Evolutionary conservation across 179 eudicot species (phyloP).

Genomic region (Beta corolliflora): DNA sequence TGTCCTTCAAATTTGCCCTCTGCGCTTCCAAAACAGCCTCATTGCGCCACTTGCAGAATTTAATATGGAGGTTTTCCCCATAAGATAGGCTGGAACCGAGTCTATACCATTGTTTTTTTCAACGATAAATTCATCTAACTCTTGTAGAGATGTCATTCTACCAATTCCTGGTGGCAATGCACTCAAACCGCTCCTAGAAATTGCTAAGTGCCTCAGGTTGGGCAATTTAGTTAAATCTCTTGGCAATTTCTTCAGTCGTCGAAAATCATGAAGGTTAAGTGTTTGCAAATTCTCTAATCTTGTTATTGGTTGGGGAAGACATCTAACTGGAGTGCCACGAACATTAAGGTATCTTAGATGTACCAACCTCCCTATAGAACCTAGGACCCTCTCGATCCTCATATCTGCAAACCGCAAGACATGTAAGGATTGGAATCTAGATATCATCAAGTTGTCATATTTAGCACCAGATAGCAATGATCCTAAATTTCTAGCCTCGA

Average conservation of each 20-base stretch:
- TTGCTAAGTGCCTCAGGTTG: constrained; percentile 17
- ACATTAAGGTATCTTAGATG: constrained; percentile 33
- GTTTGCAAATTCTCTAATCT: constrained; percentile 21
- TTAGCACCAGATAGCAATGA: neutral
- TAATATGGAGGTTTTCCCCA: neutral
- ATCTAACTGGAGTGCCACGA: neutral
- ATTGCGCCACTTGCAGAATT: neutral
- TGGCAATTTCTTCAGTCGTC: constrained; percentile 9
- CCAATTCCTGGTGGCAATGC: constrained; percentile 19
- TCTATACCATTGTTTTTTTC: constrained; percentile 13
- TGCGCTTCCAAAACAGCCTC: neutral
- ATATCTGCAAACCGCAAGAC: neutral
- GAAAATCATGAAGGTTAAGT: constrained; percentile 3
- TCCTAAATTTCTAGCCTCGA: neutral
- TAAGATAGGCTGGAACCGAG: neutral
- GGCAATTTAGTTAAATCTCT: constrained; percentile 7
- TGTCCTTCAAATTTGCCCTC: neutral
- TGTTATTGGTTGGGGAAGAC: constrained; percentile 11
- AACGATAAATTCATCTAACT: constrained; percentile 11
- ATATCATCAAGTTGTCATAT: neutral
- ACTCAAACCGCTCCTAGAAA: neutral
- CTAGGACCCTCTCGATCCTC: neutral
- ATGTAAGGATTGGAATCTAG: neutral
- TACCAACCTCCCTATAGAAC: constrained; percentile 23
- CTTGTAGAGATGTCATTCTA: constrained; percentile 12